phyloP scores from a whole-genome alignment of 257 asterid species.

The Catharanthus roseus region DNA sequence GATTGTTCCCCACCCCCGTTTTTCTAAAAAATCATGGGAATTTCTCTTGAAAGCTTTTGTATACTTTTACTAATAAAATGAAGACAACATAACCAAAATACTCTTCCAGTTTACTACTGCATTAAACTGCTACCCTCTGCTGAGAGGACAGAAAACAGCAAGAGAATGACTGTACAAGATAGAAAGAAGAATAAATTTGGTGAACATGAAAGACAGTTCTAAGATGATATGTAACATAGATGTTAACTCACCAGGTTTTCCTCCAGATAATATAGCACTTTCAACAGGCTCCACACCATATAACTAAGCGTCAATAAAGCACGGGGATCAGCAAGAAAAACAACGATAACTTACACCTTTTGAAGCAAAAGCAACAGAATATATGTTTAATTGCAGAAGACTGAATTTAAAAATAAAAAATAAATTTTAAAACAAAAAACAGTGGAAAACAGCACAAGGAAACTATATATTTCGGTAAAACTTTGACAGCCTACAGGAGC shows the following conservation, averaged over 20 bases:
- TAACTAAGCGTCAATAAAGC: slow-evolving; percentile 16
- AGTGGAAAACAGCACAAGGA: not conserved
- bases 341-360: not conserved
- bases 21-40: not conserved
- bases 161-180: not conserved
- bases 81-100: not conserved
- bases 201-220: not conserved
- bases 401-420: no score
- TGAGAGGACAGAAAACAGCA: not conserved
- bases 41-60: not conserved
- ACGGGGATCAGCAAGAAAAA: not conserved
- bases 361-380: not conserved
- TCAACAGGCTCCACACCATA: slow-evolving; percentile 46
- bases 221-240: not conserved
- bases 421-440: not conserved
- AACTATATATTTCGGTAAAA: not conserved
- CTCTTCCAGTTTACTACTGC: not conserved
- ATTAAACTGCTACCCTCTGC: not conserved
- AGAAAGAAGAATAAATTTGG: not conserved
- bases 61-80: not conserved
- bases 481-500: not conserved
- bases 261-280: slow-evolving; percentile 37
- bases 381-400: no score
- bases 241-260: slow-evolving; percentile 27
- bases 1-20: not conserved